Percentiles rank a stretch among this genome's conserved stretches.
Evolutionary conservation across 352 stramenopile species (phyloP).

Genomic region (Aphanomyces invadans): DNA sequence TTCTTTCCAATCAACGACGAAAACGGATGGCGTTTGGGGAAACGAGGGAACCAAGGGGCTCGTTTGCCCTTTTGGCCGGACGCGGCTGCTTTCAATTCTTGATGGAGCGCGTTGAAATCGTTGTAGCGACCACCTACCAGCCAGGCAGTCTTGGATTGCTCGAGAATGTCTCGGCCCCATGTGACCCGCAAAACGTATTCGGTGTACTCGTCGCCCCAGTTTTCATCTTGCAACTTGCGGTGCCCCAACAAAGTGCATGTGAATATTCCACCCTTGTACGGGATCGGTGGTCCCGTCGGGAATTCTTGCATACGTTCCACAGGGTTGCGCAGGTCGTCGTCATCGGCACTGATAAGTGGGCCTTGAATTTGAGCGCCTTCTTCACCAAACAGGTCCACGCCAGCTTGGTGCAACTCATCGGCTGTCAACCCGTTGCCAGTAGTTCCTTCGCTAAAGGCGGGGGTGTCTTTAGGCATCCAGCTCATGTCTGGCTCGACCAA

Average conservation of each 20-base stretch:
- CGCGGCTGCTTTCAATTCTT: slow-evolving; percentile 80
- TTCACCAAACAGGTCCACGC: slow-evolving; percentile 78
- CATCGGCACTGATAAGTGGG: slow-evolving; percentile 76
- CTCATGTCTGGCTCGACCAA: slow-evolving; percentile 78
- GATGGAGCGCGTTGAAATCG: slow-evolving; percentile 85
- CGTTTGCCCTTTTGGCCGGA: slow-evolving; percentile 78
- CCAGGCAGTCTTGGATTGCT: slow-evolving; percentile 85
- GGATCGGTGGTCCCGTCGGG: slow-evolving; percentile 81
- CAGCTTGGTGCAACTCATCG: slow-evolving; percentile 78
- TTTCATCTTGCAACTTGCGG: slow-evolving; percentile 83
- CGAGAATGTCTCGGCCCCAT: slow-evolving; percentile 80
- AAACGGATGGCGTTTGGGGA: slow-evolving; percentile 85
- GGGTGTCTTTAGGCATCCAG: slow-evolving; percentile 76
- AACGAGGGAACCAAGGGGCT: slow-evolving; percentile 83
- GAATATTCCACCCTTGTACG: slow-evolving; percentile 85
- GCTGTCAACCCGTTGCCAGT: slow-evolving; percentile 58
- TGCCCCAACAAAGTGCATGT: slow-evolving; percentile 85
- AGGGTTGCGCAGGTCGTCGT: slow-evolving; percentile 81
- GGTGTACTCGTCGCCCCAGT: slow-evolving; percentile 86
- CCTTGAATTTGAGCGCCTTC: slow-evolving; percentile 65
- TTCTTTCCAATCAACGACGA: slow-evolving; percentile 89
- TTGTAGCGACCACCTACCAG: slow-evolving; percentile 84
- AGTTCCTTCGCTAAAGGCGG: slow-evolving; percentile 71
- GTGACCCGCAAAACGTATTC: slow-evolving; percentile 84
- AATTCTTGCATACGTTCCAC: slow-evolving; percentile 85